phyloP scores from a whole-genome alignment of 2,329 filamentous ascomycete species.

The Diplodia corticola region DNA sequence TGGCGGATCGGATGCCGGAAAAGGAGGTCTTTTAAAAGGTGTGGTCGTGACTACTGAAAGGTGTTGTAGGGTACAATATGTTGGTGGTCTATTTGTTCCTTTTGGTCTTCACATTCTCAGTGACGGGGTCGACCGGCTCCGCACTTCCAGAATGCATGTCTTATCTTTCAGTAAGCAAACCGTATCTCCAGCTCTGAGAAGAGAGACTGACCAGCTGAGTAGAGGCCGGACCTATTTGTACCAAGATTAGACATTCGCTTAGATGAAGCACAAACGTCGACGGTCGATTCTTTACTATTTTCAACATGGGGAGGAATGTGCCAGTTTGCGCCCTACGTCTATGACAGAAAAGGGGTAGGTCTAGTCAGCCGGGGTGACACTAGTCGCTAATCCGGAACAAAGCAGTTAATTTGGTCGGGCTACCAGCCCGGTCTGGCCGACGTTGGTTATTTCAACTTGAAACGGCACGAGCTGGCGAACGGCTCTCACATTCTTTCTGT shows the following conservation, averaged over 20 bases:
- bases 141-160: background rate
- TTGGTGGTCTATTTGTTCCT: background rate
- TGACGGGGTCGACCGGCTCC: background rate
- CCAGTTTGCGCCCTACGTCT: conserved; percentile 46
- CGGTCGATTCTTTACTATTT: background rate
- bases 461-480: conserved; percentile 37
- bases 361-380: background rate
- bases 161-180: background rate
- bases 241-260: background rate
- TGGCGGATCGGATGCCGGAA: background rate
- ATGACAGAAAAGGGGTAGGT: conserved; percentile 50
- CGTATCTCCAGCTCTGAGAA: background rate
- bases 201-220: background rate
- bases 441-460: background rate
- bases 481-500: conserved; percentile 53
- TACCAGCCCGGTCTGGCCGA: conserved; percentile 52
- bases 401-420: conserved; percentile 50
- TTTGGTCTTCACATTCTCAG: background rate
- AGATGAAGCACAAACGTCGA: background rate
- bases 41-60: background rate
- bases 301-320: background rate
- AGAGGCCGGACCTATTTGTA: background rate
- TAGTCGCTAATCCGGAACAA: background rate
- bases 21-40: background rate
- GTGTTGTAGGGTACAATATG: background rate